Base-by-base conservation (phyloP, 306 rosid species). In the Castanopsis chinensis region DNA sequence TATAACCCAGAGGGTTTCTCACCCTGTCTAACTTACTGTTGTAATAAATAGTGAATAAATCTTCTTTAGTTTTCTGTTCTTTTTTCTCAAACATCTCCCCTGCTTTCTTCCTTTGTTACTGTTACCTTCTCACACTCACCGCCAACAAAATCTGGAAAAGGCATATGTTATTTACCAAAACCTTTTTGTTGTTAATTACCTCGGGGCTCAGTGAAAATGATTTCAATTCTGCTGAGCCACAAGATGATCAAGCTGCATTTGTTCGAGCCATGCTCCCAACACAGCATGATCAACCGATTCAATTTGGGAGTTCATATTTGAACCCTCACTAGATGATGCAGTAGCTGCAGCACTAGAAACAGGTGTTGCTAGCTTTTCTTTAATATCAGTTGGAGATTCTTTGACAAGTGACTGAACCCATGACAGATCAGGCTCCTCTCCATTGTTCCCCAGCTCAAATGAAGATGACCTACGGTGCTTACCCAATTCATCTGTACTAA, bases 331-430 rank as follows among this genome's bases (percentile, higher is more conserved):
- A 27, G 91, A 59, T 41, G 90, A 72, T 17, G 69, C 86, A 65
- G 79, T 78, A 6, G 85, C 89, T 23, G 80, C 70, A 71, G 35
- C 88, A 77, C 78, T 77, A 5, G 94, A 70, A 60, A 69, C 80
- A 4, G 83, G 69, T 19, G 82, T 77, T 67, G 84, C 77, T 70
- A 83, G 75, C 80, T 82, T 91, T 58, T 89, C 98, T 82, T 89
- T 94, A 55, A 83, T 76, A 58, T 94, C 98, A 9, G 90, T 89
- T 43, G 97, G 96, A 84, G 97, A 89, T 82, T 94, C 97, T 79
- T 91, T 92, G 67, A 94, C 98, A 20, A 94, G 98, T 27, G 97
- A 94, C 69, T 94, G 98, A 82, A 94, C 97, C 98, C 98, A 94
- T 8, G 98, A 94, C 25, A 94, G 82, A 86, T 94, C 97, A 1